Evolutionary conservation across 345 rosid species (phyloP).

Genomic region (Chamaenerion angustifolium): DNA sequence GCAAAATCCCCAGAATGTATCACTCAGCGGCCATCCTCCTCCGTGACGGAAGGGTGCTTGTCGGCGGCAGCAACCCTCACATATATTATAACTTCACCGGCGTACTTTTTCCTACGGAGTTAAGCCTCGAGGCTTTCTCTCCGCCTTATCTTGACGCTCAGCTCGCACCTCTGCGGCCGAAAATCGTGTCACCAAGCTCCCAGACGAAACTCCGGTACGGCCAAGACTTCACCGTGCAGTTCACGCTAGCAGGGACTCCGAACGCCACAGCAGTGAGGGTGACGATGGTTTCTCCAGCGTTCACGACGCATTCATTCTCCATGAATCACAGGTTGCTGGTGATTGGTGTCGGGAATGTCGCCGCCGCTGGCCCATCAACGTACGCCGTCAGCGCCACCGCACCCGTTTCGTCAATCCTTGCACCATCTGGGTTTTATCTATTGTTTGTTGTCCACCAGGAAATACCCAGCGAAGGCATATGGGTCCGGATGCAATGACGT

Average conservation of each 20-base stretch:
- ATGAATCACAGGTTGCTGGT: conserved; percentile 35
- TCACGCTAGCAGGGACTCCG: conserved; percentile 1
- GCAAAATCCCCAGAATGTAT: conserved; percentile 43
- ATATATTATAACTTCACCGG: conserved; percentile 34
- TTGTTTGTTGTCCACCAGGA: conserved; percentile 25
- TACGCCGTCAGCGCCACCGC: conserved; percentile 1
- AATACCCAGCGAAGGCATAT: conserved; percentile 30
- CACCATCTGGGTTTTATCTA: conserved; percentile 38
- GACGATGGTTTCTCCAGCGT: conserved; percentile 21
- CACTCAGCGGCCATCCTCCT: conserved; percentile 47
- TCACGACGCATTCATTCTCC: conserved; percentile 35
- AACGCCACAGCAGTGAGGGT: conserved; percentile 2
- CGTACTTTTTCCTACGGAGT: conserved; percentile 45
- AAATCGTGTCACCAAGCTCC: conserved; percentile 15
- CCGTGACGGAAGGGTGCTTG: conserved; percentile 50
- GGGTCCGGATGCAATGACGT: conserved; percentile 17
- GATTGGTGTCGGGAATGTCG: conserved; percentile 7
- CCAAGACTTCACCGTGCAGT: conserved; percentile 7
- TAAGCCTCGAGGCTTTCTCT: conserved; percentile 43
- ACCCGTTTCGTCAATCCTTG: conserved; percentile 19
- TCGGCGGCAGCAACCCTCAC: conserved; percentile 64
- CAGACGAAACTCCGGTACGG: conserved; percentile 13
- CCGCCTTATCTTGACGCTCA: conserved; percentile 37
- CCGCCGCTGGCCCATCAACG: neutral
- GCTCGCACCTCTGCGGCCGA: conserved; percentile 23